phyloP scores from a whole-genome alignment of 805 yeast species.

The Wickerhamiella bombiphila region DNA sequence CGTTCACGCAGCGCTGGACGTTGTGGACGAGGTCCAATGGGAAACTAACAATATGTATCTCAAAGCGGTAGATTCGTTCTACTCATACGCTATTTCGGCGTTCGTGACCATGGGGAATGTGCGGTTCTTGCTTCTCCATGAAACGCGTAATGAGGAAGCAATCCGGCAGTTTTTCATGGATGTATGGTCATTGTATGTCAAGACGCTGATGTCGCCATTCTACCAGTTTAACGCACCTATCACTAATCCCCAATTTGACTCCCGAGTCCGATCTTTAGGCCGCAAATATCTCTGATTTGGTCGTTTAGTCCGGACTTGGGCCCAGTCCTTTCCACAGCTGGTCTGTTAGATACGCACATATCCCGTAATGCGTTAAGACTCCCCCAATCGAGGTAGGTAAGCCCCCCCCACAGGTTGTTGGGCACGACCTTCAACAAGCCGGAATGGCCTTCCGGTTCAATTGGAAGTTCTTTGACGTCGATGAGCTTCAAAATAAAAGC shows the following conservation, averaged over 20 bases:
- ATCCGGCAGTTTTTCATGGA: constrained; percentile 76
- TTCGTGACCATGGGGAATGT: constrained; percentile 80
- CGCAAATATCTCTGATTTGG: constrained; percentile 48
- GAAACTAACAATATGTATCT: constrained; percentile 47
- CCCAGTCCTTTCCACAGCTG: too few relatives aligned
- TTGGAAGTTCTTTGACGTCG: constrained; percentile 63
- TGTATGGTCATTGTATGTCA: constrained; percentile 75
- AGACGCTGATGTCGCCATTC: constrained; percentile 74
- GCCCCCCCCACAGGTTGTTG: background rate
- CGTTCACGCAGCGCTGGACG: constrained; percentile 74
- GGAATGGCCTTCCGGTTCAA: constrained; percentile 41
- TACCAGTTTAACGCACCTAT: constrained; percentile 66
- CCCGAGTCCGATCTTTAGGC: constrained; percentile 54
- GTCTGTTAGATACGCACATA: too few relatives aligned
- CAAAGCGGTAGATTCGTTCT: constrained; percentile 72
- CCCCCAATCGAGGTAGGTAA: too few relatives aligned
- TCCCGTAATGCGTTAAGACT: too few relatives aligned
- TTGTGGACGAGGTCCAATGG: constrained; percentile 88
- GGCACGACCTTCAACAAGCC: background rate
- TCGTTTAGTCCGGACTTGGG: background rate
- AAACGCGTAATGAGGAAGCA: constrained; percentile 48
- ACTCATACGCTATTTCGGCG: constrained; percentile 69
- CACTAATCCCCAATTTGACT: constrained; percentile 58
- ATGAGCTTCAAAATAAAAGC: constrained; percentile 46
- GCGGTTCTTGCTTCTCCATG: constrained; percentile 61